Conservation (phyloP, 2,329 filamentous ascomycete species). For the Bipolaris gigantea region DNA sequence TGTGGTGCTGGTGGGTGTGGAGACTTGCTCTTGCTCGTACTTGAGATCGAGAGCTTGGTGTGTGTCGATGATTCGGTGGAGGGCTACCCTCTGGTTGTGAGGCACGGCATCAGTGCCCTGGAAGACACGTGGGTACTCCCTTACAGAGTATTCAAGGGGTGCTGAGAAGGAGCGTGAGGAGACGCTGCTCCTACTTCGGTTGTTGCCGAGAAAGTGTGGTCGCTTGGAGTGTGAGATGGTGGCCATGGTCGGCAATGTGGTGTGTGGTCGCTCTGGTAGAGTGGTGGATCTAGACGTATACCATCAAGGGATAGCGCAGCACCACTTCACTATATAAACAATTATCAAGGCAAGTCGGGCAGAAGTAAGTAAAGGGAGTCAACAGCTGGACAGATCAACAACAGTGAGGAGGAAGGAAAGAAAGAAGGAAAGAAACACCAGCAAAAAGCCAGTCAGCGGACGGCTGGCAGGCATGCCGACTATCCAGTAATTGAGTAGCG, state of each 20-base stretch:
- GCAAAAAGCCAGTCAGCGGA: slow-evolving; percentile 2
- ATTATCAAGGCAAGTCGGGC: too few relatives aligned
- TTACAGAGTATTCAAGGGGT: background rate
- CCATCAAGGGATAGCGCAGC: background rate
- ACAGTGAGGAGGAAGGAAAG: slow-evolving; percentile 1
- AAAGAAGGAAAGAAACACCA: slow-evolving; percentile 3
- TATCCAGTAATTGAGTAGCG: slow-evolving; percentile 6
- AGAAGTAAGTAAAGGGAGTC: background rate
- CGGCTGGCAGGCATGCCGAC: slow-evolving; percentile 3
- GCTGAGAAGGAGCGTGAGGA: slow-evolving; percentile 1
- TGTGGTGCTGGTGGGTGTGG: slow-evolving; percentile 7
- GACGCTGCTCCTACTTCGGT: slow-evolving; percentile 10
- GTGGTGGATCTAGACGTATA: background rate
- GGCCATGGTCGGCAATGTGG: slow-evolving; percentile 6
- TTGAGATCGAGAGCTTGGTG: slow-evolving; percentile 20
- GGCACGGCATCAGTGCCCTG: slow-evolving; percentile 21
- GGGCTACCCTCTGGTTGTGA: slow-evolving; percentile 19
- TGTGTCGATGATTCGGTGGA: slow-evolving; percentile 20
- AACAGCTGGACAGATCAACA: background rate
- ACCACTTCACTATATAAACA: background rate
- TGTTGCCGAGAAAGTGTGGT: slow-evolving; percentile 13
- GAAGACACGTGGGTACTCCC: slow-evolving; percentile 7
- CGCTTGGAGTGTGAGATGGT: slow-evolving; percentile 11
- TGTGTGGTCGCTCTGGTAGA: background rate
- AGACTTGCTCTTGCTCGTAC: slow-evolving; percentile 1